Evolutionary conservation across 2,329 filamentous ascomycete genomes (phyloP).

Genomic region (Akanthomyces uredinophilus): DNA sequence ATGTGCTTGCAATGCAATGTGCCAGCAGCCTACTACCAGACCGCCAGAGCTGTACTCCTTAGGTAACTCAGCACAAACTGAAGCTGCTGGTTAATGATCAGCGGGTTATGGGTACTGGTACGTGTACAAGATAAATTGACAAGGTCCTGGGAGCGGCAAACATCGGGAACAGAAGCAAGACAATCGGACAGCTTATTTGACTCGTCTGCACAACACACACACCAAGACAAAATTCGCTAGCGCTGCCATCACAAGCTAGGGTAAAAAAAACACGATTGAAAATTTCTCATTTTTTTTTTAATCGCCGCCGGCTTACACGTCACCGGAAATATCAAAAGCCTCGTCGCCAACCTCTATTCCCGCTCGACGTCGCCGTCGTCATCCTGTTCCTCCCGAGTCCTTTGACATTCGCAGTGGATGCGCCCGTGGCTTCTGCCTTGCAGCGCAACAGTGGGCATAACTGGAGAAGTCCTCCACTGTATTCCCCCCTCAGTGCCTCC

Average conservation of each 20-base stretch:
- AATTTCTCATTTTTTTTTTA: neutral
- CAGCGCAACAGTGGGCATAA: neutral
- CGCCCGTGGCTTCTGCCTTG: neutral
- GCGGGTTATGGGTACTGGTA: neutral
- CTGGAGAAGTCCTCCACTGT: neutral
- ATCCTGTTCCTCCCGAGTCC: neutral
- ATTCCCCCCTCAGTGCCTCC: neutral
- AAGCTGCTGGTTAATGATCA: neutral
- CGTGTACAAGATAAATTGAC: neutral
- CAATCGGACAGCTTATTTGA: neutral
- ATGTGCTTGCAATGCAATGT: neutral
- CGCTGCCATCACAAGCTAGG: neutral
- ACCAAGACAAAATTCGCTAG: neutral
- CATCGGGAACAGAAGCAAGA: neutral
- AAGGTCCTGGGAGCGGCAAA: neutral
- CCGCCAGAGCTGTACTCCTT: too few species aligned
- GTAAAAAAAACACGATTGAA: neutral
- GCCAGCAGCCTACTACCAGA: neutral
- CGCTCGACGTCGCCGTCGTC: neutral
- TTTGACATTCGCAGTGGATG: neutral
- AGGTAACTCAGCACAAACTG: neutral
- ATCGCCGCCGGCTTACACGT: neutral
- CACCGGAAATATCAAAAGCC: neutral
- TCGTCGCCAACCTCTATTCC: neutral
- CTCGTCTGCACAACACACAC: neutral